A percentile compares a stretch with the other conserved stretches of the same genome.
Conservation (phyloP, 371 early-diverging fungal genomes). For the Blyttiomyces sp. region DNA sequence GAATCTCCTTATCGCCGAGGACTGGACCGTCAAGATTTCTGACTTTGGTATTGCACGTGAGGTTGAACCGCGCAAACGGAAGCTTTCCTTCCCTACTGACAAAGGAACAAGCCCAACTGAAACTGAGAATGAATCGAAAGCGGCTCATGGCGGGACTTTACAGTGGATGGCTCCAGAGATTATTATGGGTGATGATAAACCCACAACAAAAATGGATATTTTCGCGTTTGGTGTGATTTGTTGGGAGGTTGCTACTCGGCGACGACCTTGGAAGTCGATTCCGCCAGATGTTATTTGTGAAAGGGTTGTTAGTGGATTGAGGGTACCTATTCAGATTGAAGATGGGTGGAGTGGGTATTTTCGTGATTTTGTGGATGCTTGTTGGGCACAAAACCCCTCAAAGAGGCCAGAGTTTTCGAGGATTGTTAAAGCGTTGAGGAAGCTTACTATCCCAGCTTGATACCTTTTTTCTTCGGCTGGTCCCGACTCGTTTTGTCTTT, state of each 20-base stretch:
- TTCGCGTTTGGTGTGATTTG: constrained; percentile 20
- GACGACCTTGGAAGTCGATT: constrained; percentile 10
- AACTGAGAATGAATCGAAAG: not conserved
- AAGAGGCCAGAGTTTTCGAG: constrained; percentile 4
- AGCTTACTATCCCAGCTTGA: constrained; percentile 3
- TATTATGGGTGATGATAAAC: not conserved
- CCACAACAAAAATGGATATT: constrained; percentile 11
- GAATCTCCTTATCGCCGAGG: constrained; percentile 10
- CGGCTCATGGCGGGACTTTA: constrained; percentile 12
- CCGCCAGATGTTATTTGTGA: not conserved
- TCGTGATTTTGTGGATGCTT: not conserved
- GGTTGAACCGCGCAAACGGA: not conserved
- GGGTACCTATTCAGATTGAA: not conserved
- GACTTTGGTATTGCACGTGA: constrained; percentile 16
- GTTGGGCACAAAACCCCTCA: constrained; percentile 4
- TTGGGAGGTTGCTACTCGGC: constrained; percentile 15
- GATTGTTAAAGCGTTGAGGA: constrained; percentile 2
- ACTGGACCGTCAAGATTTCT: constrained; percentile 10
- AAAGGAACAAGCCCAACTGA: not conserved
- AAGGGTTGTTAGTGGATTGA: not conserved
- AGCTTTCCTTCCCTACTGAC: not conserved
- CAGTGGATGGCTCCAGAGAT: constrained; percentile 23
- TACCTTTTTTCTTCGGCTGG: too few species aligned
- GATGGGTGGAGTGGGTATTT: constrained; percentile 1
- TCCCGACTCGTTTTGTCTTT: too few species aligned